Conservation (phyloP, 352 stramenopile species). For the Phytophthora ramorum region DNA sequence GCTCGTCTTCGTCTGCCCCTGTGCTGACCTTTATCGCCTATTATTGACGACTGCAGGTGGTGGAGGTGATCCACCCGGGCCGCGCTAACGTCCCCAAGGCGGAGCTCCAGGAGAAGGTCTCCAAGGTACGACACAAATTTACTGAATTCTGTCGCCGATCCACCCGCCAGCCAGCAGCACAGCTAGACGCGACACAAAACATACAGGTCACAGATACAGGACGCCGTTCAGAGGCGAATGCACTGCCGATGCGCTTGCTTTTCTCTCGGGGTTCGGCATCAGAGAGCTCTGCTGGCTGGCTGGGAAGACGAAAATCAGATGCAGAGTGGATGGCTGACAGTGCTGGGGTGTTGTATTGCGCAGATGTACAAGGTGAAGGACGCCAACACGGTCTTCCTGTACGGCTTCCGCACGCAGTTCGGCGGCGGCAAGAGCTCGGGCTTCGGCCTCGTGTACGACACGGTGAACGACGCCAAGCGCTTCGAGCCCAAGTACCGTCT, state of each 20-base stretch:
- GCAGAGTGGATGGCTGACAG: conserved; percentile 22
- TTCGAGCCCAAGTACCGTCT: conserved; percentile 99
- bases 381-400: conserved; percentile 95
- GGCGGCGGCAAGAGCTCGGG: conserved; percentile 97
- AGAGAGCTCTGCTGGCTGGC: conserved; percentile 10
- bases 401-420: conserved; percentile 98
- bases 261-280: neutral
- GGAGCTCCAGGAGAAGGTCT: conserved; percentile 98
- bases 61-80: conserved; percentile 99
- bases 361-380: conserved; percentile 98
- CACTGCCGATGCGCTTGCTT: neutral
- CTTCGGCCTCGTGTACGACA: conserved; percentile 99
- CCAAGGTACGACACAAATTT: conserved; percentile 84
- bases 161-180: neutral
- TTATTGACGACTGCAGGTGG: conserved; percentile 68
- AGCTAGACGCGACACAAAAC: neutral
- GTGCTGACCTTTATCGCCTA: neutral
- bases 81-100: conserved; percentile 97
- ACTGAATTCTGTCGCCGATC: neutral
- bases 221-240: conserved; percentile 15
- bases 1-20: neutral
- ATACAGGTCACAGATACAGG: conserved; percentile 16
- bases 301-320: conserved; percentile 19
- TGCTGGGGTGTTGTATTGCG: conserved; percentile 6
- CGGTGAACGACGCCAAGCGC: conserved; percentile 97